Evolutionary conservation across 805 yeast species (phyloP).

Genomic region (Lachancea fermentati): DNA sequence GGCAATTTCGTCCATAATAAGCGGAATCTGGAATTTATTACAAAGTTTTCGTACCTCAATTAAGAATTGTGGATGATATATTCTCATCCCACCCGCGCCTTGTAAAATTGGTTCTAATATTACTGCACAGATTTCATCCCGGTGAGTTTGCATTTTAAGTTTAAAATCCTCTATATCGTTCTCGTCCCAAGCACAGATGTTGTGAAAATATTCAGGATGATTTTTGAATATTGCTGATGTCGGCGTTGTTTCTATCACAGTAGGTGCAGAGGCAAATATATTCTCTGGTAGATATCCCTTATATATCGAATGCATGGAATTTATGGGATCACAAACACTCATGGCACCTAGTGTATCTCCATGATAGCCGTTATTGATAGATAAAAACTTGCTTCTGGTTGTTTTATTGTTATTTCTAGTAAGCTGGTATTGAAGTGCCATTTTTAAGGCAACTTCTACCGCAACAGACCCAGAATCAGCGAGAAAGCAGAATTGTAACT

Average conservation of each 20-base stretch:
- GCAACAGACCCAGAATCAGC: conserved; percentile 32
- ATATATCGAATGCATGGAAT: conserved; percentile 32
- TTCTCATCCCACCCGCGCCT: conserved; percentile 37
- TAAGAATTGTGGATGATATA: conserved; percentile 32
- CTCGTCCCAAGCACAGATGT: conserved; percentile 17
- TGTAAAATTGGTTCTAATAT: conserved; percentile 36
- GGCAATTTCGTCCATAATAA: conserved; percentile 36
- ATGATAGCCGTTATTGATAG: conserved; percentile 34
- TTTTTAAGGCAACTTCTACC: conserved; percentile 37
- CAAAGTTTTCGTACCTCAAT: conserved; percentile 32
- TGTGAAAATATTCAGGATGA: conserved; percentile 7
- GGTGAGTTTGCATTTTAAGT: conserved; percentile 25
- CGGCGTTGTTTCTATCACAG: conserved; percentile 13
- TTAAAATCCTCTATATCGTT: conserved; percentile 27
- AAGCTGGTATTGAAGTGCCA: conserved; percentile 32
- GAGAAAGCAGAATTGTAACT: conserved; percentile 18
- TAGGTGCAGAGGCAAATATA: conserved; percentile 27
- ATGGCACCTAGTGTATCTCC: conserved; percentile 38
- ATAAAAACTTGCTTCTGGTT: conserved; percentile 21
- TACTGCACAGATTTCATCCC: conserved; percentile 32
- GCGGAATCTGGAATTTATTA: conserved; percentile 27
- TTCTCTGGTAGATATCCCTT: conserved; percentile 28
- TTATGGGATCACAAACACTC: conserved; percentile 34
- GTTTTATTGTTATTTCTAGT: conserved; percentile 22
- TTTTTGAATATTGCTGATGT: conserved; percentile 10